Base-by-base conservation (phyloP, 108 stramenopile species). In the Epipyxis sp. region DNA sequence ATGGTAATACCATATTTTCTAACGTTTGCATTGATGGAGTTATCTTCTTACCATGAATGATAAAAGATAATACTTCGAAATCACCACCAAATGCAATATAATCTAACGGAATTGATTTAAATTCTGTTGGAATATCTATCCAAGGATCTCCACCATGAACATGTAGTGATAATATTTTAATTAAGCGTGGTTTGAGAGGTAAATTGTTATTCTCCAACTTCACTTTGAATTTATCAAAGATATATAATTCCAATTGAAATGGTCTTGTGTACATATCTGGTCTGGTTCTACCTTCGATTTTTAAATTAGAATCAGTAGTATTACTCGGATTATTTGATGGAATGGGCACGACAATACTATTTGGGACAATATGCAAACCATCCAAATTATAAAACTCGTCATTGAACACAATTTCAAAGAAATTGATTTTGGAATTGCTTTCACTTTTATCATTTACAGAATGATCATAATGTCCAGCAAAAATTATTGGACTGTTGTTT, bases 331-430 rank as follows among this genome's bases (percentile, higher is more conserved):
- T n/a, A n/a, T n/a, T n/a, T n/a, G n/a, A n/a, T n/a, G n/a, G n/a
- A n/a, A n/a, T n/a, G 34, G 61, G 61, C 30, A 32, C 30, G 20
- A 32, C 34, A 25, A 65, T 37, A 35, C 35, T 16, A 37, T 65
- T 65, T 65, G 61, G 61, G 3, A 65, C 61, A 65, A 65, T 37
- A 65, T 65, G 61, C 34, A 65, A 32, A 25, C 61, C 61, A 32
- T 65, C 61, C 13, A 65, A 50, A 13, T 50, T 6, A 50, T 13
- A 13, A 13, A 13, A 13, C 46, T 20, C 46, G 6, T 50, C 20
- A 50, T 13, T 13, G n/a, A n/a, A n/a, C n/a, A n/a, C n/a, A n/a
- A n/a, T n/a, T n/a, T n/a, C n/a, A n/a, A n/a, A n/a, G n/a, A n/a
- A n/a, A n/a, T n/a, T n/a, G n/a, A n/a, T n/a, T n/a, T n/a, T 50